These are phyloP conservation scores for Fistulinella cinereoalba DNA, from an alignment of 1,284 basidiomycete species.

Conservation along the genomic window DNA sequence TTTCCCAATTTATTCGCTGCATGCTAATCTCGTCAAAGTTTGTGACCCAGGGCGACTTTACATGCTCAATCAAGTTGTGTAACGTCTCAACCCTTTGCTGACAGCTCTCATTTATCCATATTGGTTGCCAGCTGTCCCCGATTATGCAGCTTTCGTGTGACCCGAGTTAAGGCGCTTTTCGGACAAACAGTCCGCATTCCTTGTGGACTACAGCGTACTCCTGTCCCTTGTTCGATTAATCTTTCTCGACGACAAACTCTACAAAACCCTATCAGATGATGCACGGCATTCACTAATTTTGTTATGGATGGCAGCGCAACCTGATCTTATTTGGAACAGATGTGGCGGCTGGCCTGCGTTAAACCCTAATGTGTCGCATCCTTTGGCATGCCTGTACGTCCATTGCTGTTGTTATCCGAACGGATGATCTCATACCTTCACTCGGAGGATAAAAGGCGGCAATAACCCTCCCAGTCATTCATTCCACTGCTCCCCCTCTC, in stretches of 20 bases:
- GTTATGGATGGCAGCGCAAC: constrained; percentile 27
- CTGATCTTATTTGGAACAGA: constrained; percentile 28
- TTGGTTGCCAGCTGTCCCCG: constrained; percentile 19
- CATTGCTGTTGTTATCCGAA: constrained; percentile 13
- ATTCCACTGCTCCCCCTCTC: constrained; percentile 11
- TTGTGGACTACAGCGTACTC: constrained; percentile 15
- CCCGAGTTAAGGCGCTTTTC: constrained; percentile 22
- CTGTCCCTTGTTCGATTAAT: constrained; percentile 34
- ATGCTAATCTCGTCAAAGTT: constrained; percentile 20
- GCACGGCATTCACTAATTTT: constrained; percentile 30
- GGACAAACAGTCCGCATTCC: constrained; percentile 14
- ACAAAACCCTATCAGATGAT: constrained; percentile 38
- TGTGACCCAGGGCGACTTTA: constrained; percentile 27
- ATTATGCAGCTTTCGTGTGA: constrained; percentile 24
- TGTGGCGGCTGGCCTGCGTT: constrained; percentile 20
- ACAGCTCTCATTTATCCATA: constrained; percentile 35
- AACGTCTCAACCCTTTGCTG: constrained; percentile 23
- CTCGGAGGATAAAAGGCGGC: constrained; percentile 28
- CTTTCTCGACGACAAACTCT: constrained; percentile 37
- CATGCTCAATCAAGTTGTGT: constrained; percentile 23
- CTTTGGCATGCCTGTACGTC: constrained; percentile 22
- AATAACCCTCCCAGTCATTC: constrained; percentile 7
- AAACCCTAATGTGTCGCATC: constrained; percentile 22
- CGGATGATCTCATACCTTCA: constrained; percentile 29
- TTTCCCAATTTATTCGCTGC: constrained; percentile 25